Evolutionary conservation across 805 yeast genomes (phyloP).

Genomic region (Suhomyces faveliae): DNA sequence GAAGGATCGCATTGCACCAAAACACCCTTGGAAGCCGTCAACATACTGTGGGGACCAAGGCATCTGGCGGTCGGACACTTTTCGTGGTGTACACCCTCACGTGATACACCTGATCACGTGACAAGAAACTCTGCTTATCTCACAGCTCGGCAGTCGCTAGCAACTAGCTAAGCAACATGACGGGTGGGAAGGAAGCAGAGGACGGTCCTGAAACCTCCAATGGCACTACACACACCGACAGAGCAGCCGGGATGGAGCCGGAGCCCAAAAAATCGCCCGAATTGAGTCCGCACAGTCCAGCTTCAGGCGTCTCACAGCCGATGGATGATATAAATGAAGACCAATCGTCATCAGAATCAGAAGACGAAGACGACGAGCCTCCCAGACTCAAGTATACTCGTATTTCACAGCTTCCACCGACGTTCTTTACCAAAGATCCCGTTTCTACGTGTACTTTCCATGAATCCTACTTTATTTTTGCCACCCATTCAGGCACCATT

Average conservation of each 20-base stretch:
- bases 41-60: constrained; percentile 22
- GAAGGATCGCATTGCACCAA: constrained; percentile 79
- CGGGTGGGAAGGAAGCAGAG: neutral
- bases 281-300: neutral
- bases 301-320: neutral
- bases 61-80: neutral
- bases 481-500: constrained; percentile 84
- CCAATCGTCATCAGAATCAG: constrained; percentile 16
- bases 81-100: neutral
- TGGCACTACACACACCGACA: neutral
- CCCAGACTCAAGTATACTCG: constrained; percentile 77
- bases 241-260: neutral
- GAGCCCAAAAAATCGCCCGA: neutral
- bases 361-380: constrained; percentile 48
- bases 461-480: constrained; percentile 68
- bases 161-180: neutral
- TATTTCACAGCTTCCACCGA: constrained; percentile 58
- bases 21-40: constrained; percentile 44
- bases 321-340: constrained; percentile 5
- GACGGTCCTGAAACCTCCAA: neutral
- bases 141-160: neutral
- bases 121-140: neutral
- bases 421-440: constrained; percentile 73
- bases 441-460: constrained; percentile 67
- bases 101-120: neutral